These are phyloP conservation scores for Alternaria gaisen DNA, from an alignment of 2,329 filamentous ascomycete genomes.

Conservation along the genomic window DNA sequence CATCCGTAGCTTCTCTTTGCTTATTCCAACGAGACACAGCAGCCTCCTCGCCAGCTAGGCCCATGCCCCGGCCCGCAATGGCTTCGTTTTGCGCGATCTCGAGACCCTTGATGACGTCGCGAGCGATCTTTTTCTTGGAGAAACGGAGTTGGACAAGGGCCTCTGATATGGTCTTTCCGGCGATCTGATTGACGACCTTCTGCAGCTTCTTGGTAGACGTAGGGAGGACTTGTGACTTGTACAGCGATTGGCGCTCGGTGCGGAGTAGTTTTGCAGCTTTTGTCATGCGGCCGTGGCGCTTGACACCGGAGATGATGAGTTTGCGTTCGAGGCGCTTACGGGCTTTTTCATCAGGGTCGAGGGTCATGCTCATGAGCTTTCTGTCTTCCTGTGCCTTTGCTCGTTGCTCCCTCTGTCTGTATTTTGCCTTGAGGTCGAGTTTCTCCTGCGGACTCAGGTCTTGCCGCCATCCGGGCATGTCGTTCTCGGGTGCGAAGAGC, in stretches of 20 bases:
- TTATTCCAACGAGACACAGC: constrained; percentile 32
- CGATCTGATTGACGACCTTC: constrained; percentile 85
- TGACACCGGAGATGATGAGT: constrained; percentile 81
- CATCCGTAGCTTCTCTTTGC: constrained; percentile 25
- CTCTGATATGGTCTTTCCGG: constrained; percentile 92
- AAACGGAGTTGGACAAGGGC: constrained; percentile 95
- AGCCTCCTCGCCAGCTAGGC: constrained; percentile 60
- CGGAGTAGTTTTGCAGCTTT: constrained; percentile 73
- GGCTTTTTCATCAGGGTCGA: constrained; percentile 78
- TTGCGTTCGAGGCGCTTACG: constrained; percentile 82
- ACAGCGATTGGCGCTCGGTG: constrained; percentile 66
- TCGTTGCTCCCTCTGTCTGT: constrained; percentile 17
- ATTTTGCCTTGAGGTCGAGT: constrained; percentile 19
- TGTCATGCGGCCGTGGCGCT: constrained; percentile 71
- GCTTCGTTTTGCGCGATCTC: constrained; percentile 84
- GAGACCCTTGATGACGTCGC: constrained; percentile 80
- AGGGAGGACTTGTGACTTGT: constrained; percentile 76
- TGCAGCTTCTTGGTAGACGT: constrained; percentile 93
- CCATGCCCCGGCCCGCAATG: constrained; percentile 84
- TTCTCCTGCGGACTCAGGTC: constrained; percentile 29
- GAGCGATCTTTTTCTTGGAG: constrained; percentile 90
- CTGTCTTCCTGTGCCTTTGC: constrained; percentile 43
- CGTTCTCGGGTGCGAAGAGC: constrained; percentile 36
- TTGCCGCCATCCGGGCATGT: constrained; percentile 37
- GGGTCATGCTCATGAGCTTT: constrained; percentile 63